These are phyloP conservation scores for Ophiocordyceps polyrhachis-furcata DNA, from an alignment of 2,329 filamentous ascomycete genomes.

Conservation along the genomic window DNA sequence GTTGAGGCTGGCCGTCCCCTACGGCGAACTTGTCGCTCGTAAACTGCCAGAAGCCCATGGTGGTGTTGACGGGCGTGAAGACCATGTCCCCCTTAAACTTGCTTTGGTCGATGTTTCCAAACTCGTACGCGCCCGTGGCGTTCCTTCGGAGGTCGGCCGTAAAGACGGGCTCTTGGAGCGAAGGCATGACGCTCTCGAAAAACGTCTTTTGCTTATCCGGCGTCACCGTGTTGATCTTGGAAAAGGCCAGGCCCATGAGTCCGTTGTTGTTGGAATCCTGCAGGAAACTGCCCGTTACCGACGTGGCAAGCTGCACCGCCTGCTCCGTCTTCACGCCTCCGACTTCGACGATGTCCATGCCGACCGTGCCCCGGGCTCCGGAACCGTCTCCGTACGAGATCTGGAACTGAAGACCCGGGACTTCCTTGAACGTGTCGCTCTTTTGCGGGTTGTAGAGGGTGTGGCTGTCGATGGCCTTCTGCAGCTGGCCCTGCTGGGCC, in stretches of 20 bases:
- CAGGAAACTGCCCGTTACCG: conserved; percentile 38
- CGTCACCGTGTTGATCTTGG: conserved; percentile 42
- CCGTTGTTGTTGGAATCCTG: conserved; percentile 43
- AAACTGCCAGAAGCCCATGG: conserved; percentile 44
- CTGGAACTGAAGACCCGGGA: conserved; percentile 32
- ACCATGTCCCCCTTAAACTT: conserved; percentile 44
- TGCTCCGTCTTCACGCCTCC: conserved; percentile 45
- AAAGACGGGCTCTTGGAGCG: conserved; percentile 46
- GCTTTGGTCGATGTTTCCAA: conserved; percentile 43
- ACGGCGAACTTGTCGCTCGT: conserved; percentile 36
- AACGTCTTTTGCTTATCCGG: conserved; percentile 50
- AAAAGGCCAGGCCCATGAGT: conserved; percentile 51
- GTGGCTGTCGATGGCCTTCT: conserved; percentile 22
- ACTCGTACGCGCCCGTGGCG: conserved; percentile 46
- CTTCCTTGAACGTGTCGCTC: conserved; percentile 14
- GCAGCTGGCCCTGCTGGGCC: background rate
- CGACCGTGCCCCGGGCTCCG: conserved; percentile 43
- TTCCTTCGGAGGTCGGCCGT: conserved; percentile 45
- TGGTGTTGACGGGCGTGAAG: conserved; percentile 41
- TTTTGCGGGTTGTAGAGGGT: conserved; percentile 17
- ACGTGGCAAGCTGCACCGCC: conserved; percentile 47
- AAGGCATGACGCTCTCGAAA: conserved; percentile 48
- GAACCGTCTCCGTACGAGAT: conserved; percentile 55
- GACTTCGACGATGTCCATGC: conserved; percentile 47
- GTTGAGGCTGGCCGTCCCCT: conserved; percentile 20